Evolutionary conservation across 331 rosid species (phyloP).

Genomic region (Dryas integrifolia): DNA sequence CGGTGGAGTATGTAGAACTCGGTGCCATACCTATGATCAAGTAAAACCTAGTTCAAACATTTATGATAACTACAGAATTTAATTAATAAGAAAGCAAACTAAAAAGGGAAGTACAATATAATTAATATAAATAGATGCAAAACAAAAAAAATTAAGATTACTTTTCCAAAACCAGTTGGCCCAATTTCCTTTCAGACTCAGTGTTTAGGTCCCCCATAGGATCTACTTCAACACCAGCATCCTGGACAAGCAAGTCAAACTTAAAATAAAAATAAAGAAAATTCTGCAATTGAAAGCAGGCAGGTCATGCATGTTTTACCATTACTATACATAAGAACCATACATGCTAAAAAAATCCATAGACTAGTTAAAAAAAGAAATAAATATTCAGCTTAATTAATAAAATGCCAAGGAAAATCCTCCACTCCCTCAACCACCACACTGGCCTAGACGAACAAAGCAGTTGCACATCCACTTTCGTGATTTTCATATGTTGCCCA

Average conservation of each 20-base stretch:
- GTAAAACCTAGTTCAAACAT: conserved; percentile 8
- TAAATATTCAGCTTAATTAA: neutral
- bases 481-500: neutral
- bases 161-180: conserved; percentile 84
- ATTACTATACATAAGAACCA: neutral
- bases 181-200: conserved; percentile 79
- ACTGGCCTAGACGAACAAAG: neutral
- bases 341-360: neutral
- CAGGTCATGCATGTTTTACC: conserved; percentile 9
- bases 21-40: conserved; percentile 61
- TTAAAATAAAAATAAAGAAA: neutral
- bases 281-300: conserved; percentile 17
- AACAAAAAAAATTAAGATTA: conserved; percentile 27
- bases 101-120: neutral
- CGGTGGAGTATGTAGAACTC: conserved; percentile 91
- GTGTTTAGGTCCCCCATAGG: conserved; percentile 92
- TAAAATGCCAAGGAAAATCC: neutral
- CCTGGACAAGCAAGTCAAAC: conserved; percentile 47
- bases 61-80: neutral
- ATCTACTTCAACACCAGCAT: conserved; percentile 76
- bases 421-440: neutral
- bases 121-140: neutral
- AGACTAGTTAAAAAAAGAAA: neutral
- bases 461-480: neutral
- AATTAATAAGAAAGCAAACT: neutral